Conservation (phyloP, 192 early-diverging fungal species). For the Backusella mclennaniae region DNA sequence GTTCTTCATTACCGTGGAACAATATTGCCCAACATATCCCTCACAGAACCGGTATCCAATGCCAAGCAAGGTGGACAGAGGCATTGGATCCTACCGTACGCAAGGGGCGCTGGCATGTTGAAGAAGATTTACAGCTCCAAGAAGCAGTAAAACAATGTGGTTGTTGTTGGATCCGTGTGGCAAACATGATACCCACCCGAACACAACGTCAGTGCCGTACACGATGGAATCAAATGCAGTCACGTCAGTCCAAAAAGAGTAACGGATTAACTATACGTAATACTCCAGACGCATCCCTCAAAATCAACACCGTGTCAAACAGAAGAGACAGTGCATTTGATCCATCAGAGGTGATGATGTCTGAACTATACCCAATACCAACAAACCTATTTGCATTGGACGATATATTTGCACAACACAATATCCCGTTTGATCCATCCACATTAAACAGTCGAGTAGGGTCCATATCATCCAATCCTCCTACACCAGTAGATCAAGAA, state of each 20-base stretch:
- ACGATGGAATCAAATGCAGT: conserved; percentile 48
- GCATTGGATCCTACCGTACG: conserved; percentile 50
- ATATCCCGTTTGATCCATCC: background rate
- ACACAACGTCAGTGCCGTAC: conserved; percentile 58
- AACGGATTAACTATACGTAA: background rate
- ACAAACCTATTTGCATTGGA: background rate
- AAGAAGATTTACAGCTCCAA: conserved; percentile 52
- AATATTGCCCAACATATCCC: conserved; percentile 37
- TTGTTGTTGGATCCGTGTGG: conserved; percentile 56
- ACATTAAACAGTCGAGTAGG: background rate
- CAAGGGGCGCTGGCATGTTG: conserved; percentile 44
- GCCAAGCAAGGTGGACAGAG: conserved; percentile 58
- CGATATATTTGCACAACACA: background rate
- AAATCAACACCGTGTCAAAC: background rate
- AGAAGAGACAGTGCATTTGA: background rate
- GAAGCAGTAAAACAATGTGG: conserved; percentile 37
- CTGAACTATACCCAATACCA: no score
- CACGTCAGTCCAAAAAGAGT: background rate
- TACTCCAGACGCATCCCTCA: background rate
- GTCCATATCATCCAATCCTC: background rate
- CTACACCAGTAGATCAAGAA: background rate
- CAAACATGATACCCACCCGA: conserved; percentile 43
- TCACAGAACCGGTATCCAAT: conserved; percentile 51
- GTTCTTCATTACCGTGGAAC: conserved; percentile 33
- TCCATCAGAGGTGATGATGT: background rate